Percentiles rank a stretch among this genome's conserved stretches.
These are phyloP conservation scores for Endocladia muricata DNA, from an alignment of 31 red algal genomes.

Conservation along the genomic window DNA sequence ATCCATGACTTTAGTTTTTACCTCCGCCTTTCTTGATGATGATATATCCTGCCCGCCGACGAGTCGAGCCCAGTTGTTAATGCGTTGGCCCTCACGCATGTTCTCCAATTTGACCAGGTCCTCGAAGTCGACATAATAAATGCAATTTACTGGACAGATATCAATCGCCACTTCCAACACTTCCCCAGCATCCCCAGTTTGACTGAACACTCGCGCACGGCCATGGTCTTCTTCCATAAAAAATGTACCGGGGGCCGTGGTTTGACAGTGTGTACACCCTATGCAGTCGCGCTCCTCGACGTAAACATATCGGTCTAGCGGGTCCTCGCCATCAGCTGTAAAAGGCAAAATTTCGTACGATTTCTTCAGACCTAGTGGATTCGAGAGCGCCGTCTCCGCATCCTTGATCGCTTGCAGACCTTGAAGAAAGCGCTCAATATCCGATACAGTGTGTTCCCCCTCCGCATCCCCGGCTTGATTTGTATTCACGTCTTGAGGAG, in stretches of 20 bases:
- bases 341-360: conserved; percentile 61
- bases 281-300: conserved; percentile 86
- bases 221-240: conserved; percentile 76
- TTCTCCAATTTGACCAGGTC: conserved; percentile 74
- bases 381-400: conserved; percentile 46
- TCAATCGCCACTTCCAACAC: conserved; percentile 63
- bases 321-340: conserved; percentile 41
- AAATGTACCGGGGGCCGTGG: conserved; percentile 73
- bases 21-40: conserved; percentile 19
- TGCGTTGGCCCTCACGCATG: conserved; percentile 54
- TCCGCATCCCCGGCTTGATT: too few species aligned
- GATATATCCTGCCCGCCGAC: conserved; percentile 59
- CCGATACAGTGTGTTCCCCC: neutral
- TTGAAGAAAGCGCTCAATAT: conserved; percentile 40
- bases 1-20: conserved; percentile 62
- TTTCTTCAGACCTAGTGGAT: conserved; percentile 42
- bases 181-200: conserved; percentile 59
- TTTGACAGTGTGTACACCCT: conserved; percentile 80
- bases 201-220: conserved; percentile 71
- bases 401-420: conserved; percentile 35
- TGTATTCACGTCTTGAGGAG: too few species aligned
- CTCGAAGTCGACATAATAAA: conserved; percentile 73
- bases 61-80: conserved; percentile 77
- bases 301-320: conserved; percentile 75
- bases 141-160: conserved; percentile 88